phyloP scores from a whole-genome alignment of 2,329 filamentous ascomycete genomes.

The Cladophialophora yegresii region DNA sequence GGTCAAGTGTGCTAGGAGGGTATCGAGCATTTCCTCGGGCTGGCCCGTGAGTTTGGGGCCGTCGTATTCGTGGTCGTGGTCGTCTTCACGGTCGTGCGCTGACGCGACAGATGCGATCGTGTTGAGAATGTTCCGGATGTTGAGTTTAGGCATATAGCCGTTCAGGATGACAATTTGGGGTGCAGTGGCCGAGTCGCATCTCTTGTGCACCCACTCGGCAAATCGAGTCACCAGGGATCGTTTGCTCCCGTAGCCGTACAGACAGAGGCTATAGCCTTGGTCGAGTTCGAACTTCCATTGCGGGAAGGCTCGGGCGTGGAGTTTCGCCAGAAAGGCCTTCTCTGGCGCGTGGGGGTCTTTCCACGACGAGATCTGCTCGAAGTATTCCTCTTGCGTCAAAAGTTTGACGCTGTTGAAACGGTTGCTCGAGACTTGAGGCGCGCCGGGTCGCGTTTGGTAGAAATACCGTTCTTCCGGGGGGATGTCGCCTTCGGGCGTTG shows the following conservation, averaged over 20 bases:
- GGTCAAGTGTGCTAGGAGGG: conserved; percentile 65
- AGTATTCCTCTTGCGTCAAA: conserved; percentile 91
- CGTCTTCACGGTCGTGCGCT: conserved; percentile 45
- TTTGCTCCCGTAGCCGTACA: conserved; percentile 94
- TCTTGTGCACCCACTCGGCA: conserved; percentile 66
- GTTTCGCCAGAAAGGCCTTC: conserved; percentile 67
- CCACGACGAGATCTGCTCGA: conserved; percentile 65
- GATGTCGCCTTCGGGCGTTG: conserved; percentile 77
- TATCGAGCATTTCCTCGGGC: conserved; percentile 67
- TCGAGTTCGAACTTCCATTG: conserved; percentile 92
- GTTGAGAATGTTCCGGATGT: conserved; percentile 49
- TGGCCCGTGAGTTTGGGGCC: conserved; percentile 58
- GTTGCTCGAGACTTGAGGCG: conserved; percentile 81
- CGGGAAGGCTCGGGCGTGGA: conserved; percentile 79
- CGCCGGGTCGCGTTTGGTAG: conserved; percentile 81
- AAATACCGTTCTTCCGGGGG: conserved; percentile 92
- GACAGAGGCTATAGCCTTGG: conserved; percentile 82
- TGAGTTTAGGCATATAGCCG: conserved; percentile 64
- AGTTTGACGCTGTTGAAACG: conserved; percentile 73
- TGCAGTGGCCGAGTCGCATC: not conserved
- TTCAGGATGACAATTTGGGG: conserved; percentile 77
- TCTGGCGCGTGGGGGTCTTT: conserved; percentile 70
- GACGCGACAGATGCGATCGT: conserved; percentile 66
- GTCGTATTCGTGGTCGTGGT: not conserved
- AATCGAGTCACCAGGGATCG: conserved; percentile 72